Evolutionary conservation across 225 moss, liverwort and hornwort genomes (phyloP).

Genomic region (Straminergon stramineum): DNA sequence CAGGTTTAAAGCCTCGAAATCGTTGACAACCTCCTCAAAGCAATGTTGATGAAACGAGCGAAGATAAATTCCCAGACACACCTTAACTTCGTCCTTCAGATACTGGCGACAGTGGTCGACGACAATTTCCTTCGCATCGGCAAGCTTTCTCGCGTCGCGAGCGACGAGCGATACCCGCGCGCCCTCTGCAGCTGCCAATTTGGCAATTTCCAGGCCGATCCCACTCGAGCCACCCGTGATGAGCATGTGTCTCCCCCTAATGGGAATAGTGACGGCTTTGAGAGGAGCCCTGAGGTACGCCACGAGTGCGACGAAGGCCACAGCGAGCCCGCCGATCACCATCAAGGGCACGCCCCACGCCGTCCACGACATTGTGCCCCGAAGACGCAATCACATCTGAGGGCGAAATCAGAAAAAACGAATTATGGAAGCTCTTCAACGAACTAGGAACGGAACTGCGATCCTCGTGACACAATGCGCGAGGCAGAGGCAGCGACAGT

Average conservation of each 20-base stretch:
- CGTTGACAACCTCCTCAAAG: background rate
- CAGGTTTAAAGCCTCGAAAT: background rate
- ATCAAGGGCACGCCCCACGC: constrained; percentile 19
- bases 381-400: background rate
- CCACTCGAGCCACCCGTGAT: constrained; percentile 94
- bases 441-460: background rate
- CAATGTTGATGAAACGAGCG: background rate
- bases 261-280: constrained; percentile 19
- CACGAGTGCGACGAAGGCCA: constrained; percentile 9
- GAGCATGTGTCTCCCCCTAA: constrained; percentile 53
- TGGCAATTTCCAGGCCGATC: constrained; percentile 73
- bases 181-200: constrained; percentile 59
- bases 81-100: constrained; percentile 6
- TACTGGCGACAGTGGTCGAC: constrained; percentile 18
- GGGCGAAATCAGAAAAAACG: background rate
- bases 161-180: constrained; percentile 70
- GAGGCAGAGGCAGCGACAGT: background rate
- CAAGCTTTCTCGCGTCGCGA: constrained; percentile 49
- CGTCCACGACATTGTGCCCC: constrained; percentile 23
- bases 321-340: background rate
- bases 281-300: constrained; percentile 10
- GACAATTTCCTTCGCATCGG: constrained; percentile 38
- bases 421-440: background rate
- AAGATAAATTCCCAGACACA: background rate
- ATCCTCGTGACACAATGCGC: background rate